These are phyloP conservation scores for Colletotrichum gloeosporioides DNA, from an alignment of 2,329 filamentous ascomycete species.

Conservation along the genomic window DNA sequence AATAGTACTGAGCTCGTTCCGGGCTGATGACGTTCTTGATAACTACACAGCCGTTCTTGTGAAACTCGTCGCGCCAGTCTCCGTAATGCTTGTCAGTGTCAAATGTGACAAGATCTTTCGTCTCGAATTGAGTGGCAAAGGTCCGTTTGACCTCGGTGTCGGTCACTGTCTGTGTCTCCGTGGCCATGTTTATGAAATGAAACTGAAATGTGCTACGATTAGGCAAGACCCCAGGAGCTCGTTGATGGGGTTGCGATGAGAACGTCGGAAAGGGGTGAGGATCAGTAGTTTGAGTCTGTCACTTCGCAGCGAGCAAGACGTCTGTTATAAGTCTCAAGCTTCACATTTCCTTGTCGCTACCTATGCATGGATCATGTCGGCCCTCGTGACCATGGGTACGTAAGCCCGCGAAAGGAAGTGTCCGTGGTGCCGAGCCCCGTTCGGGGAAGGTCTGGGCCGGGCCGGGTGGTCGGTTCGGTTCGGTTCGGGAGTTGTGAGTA, in stretches of 20 bases:
- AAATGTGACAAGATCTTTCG: slow-evolving; percentile 27
- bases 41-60: slow-evolving; percentile 43
- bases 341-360: not conserved
- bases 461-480: slow-evolving; percentile 1
- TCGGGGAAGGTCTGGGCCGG: not conserved
- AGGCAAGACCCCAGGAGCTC: not conserved
- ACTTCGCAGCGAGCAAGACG: not conserved
- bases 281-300: accelerated
- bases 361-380: not conserved
- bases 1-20: slow-evolving; percentile 43
- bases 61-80: slow-evolving; percentile 51
- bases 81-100: slow-evolving; percentile 31
- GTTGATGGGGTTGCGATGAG: not conserved
- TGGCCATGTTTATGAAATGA: not conserved
- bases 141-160: slow-evolving; percentile 6
- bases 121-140: slow-evolving; percentile 26
- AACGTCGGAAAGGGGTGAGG: not conserved
- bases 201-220: not conserved
- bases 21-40: slow-evolving; percentile 42
- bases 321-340: not conserved
- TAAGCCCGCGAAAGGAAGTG: not conserved
- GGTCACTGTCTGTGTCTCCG: slow-evolving; percentile 7
- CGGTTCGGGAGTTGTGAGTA: not conserved
- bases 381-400: not conserved
- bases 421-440: not conserved